Base-by-base conservation (phyloP, 1,139 yeast genomes). In the Kluyveromyces sp. region DNA sequence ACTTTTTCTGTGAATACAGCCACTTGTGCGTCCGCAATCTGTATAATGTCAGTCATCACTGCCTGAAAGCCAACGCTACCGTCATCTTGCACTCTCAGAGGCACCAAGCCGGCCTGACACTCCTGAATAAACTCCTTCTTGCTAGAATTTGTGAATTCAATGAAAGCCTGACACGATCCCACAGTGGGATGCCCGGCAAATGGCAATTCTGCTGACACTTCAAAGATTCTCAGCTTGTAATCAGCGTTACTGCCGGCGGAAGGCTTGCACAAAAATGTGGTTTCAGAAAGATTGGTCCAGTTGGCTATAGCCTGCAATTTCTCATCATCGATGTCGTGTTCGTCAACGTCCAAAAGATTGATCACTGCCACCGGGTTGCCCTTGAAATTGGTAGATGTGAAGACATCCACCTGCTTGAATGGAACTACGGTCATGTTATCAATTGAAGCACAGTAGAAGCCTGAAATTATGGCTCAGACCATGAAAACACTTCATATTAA, bases 151-250 rank as follows among this genome's bases (percentile, higher is more conserved):
- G 55, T 49, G 18, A 63, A 58, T 46, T 72, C 72, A 28, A 69
- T 45, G 26, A 66, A 59, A 1, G 77, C 77, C 53, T 57, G 63
- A 29, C 74, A 70, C 0, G 78, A 63, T 2, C 81, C 82, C 25
- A 77, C 51, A 0, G 80, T 76, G 2, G 82, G 82, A 51, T 77
- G 82, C 0, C 83, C 82, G 0, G 81, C 81, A 61, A 77, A 77
- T 2, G 79, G 78, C 32, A 77, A 55, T 51, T 77, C 82, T 1
- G 42, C 38, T 2, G 38, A 49, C 0, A 77, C 73, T 0, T 74
- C 65, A 51, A 75, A 76, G 11, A 77, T 77, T 20, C 79, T 61
- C 7, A 76, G 58, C 42, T 57, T 64, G 57, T 76, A 77, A 52
- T 70, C 73, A 7, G 40, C 40, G 8, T 74, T 74, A 8, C 52